Evolutionary conservation across 305 asterid species (phyloP).

Genomic region (Striga hermonthica): DNA sequence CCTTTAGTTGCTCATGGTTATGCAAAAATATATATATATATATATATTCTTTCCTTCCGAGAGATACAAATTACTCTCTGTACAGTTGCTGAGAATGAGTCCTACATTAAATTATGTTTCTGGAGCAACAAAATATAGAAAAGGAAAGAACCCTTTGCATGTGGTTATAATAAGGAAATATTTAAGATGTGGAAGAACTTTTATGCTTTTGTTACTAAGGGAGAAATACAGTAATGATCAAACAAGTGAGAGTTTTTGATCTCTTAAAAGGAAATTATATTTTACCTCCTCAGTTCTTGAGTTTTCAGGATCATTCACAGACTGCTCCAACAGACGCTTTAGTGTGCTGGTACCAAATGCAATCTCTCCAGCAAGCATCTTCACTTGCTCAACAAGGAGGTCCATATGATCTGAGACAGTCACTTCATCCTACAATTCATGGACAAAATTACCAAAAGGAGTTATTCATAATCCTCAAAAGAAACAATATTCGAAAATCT

Average conservation of each 20-base stretch:
- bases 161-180: constrained; percentile 12
- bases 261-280: constrained; percentile 19
- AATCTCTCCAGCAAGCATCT: constrained; percentile 99
- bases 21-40: neutral
- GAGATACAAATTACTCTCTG: constrained; percentile 5
- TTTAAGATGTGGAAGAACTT: constrained; percentile 3
- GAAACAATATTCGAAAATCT: constrained; percentile 2
- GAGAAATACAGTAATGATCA: neutral
- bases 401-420: constrained; percentile 86
- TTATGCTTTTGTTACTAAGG: neutral
- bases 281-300: constrained; percentile 81
- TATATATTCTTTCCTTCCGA: constrained; percentile 4
- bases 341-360: constrained; percentile 92
- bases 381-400: constrained; percentile 92
- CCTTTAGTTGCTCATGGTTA: constrained; percentile 2
- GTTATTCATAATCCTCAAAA: constrained; percentile 25
- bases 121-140: neutral
- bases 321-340: constrained; percentile 86
- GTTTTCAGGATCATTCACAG: constrained; percentile 77
- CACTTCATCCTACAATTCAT: constrained; percentile 59
- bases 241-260: neutral
- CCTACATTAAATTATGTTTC: neutral
- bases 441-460: constrained; percentile 24
- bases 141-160: neutral
- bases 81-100: constrained; percentile 12